These are phyloP conservation scores for Hypoxylon rickii DNA, from an alignment of 495 filamentous ascomycete species.

Conservation along the genomic window DNA sequence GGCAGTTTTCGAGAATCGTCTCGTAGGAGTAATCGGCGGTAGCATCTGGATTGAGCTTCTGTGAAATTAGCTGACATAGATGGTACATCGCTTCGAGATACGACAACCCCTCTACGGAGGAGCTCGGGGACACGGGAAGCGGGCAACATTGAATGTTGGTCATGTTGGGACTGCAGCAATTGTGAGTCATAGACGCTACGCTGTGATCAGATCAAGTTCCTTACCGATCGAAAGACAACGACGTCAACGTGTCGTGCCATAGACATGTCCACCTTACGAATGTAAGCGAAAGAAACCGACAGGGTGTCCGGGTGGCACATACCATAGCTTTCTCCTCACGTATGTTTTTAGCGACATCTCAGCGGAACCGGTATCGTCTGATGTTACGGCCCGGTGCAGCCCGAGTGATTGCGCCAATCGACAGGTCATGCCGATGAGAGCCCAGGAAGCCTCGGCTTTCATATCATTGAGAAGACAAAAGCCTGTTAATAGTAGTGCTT, in stretches of 20 bases:
- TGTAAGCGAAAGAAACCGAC: slow-evolving; percentile 12
- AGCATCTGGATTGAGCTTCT: slow-evolving; percentile 57
- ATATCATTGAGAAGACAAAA: slow-evolving; percentile 63
- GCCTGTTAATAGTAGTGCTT: slow-evolving; percentile 57
- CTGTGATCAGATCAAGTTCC: not conserved
- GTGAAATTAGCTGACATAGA: slow-evolving; percentile 55
- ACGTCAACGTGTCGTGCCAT: slow-evolving; percentile 62
- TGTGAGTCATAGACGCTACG: slow-evolving; percentile 4
- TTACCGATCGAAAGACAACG: slow-evolving; percentile 60
- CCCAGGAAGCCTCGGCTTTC: slow-evolving; percentile 64
- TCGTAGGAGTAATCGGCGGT: slow-evolving; percentile 48
- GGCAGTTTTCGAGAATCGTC: slow-evolving; percentile 53
- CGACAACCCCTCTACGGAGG: slow-evolving; percentile 50
- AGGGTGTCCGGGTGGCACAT: slow-evolving; percentile 1
- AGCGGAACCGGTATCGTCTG: slow-evolving; percentile 41
- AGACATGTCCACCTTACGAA: slow-evolving; percentile 56
- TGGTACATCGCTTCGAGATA: slow-evolving; percentile 62
- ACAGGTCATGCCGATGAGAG: slow-evolving; percentile 58
- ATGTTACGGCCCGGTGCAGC: slow-evolving; percentile 49
- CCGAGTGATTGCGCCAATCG: slow-evolving; percentile 60
- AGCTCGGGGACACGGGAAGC: slow-evolving; percentile 49
- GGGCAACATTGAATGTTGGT: slow-evolving; percentile 54
- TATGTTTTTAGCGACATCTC: slow-evolving; percentile 49
- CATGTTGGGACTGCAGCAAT: slow-evolving; percentile 47
- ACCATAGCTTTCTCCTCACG: slow-evolving; percentile 53